phyloP scores from a whole-genome alignment of 352 stramenopile genomes.

The Phytophthora podocarpi region DNA sequence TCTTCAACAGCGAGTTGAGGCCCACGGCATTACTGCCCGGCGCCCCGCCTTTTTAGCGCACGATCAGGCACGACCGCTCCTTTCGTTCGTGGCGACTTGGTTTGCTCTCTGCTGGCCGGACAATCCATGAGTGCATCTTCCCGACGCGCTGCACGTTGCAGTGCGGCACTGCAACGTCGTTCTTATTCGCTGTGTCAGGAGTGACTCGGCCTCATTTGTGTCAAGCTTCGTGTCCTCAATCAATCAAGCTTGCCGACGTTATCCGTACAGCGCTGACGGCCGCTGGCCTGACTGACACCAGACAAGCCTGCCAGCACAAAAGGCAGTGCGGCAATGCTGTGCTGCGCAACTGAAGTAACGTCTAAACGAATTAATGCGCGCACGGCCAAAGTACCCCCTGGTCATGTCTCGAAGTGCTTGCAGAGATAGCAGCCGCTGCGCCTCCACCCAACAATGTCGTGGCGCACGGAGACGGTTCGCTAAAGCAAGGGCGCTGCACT shows the following conservation, averaged over 20 bases:
- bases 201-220: slow-evolving; percentile 6
- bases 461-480: slow-evolving; percentile 11
- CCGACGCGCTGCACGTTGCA: not conserved
- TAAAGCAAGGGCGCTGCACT: slow-evolving; percentile 17
- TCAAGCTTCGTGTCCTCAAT: slow-evolving; percentile 6
- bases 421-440: slow-evolving; percentile 19
- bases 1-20: slow-evolving; percentile 38
- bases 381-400: not conserved
- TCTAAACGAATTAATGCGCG: not conserved
- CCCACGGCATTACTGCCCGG: slow-evolving; percentile 30
- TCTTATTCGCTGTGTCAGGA: slow-evolving; percentile 14
- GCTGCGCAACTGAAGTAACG: slow-evolving; percentile 21
- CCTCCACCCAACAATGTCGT: slow-evolving; percentile 26
- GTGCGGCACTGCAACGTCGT: not conserved
- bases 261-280: slow-evolving; percentile 12
- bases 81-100: slow-evolving; percentile 36
- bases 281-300: slow-evolving; percentile 7
- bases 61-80: slow-evolving; percentile 16
- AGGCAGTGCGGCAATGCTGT: slow-evolving; percentile 14
- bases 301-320: slow-evolving; percentile 3
- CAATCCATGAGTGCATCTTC: not conserved
- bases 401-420: slow-evolving; percentile 32
- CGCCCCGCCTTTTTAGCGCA: slow-evolving; percentile 12
- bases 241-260: slow-evolving; percentile 7
- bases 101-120: slow-evolving; percentile 17